Evolutionary conservation across 306 rosid species (phyloP).

Genomic region (Oxytropis ochrocephala): DNA sequence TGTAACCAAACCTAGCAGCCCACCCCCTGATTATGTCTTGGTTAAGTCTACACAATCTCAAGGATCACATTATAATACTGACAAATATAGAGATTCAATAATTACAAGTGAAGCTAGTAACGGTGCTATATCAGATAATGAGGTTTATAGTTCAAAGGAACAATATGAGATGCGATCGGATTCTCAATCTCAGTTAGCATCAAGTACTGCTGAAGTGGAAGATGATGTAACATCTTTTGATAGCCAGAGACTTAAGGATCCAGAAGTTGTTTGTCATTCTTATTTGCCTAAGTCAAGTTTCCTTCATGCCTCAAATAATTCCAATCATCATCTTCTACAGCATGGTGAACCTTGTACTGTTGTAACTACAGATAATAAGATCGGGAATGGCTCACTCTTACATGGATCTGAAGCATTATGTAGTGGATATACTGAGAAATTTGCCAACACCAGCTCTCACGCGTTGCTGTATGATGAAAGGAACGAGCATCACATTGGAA

Average conservation of each 20-base stretch:
- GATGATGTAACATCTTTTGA: slow-evolving; percentile 70
- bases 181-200: slow-evolving; percentile 25
- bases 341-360: slow-evolving; percentile 32
- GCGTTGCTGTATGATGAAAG: slow-evolving; percentile 43
- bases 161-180: slow-evolving; percentile 40
- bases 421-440: slow-evolving; percentile 49
- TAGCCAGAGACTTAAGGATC: slow-evolving; percentile 75
- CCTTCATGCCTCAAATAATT: slow-evolving; percentile 28
- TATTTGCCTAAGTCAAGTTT: slow-evolving; percentile 40
- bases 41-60: slow-evolving; percentile 34
- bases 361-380: slow-evolving; percentile 34
- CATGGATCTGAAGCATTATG: slow-evolving; percentile 33
- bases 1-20: slow-evolving; percentile 29
- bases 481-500: slow-evolving; percentile 33
- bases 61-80: slow-evolving; percentile 31
- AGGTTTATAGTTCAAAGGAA: slow-evolving; percentile 33
- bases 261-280: slow-evolving; percentile 52
- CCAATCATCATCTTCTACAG: slow-evolving; percentile 28
- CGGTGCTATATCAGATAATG: slow-evolving; percentile 21
- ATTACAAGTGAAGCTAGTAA: slow-evolving; percentile 27
- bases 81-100: slow-evolving; percentile 31
- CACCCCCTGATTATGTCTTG: slow-evolving; percentile 31
- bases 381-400: slow-evolving; percentile 33
- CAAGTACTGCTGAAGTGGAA: slow-evolving; percentile 48
- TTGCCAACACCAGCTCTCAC: slow-evolving; percentile 34